Evolutionary conservation across 768 basidiomycete genomes (phyloP), one percentile per base, ranked within the genome.

Genomic region (Pleurotus platypus): DNA sequence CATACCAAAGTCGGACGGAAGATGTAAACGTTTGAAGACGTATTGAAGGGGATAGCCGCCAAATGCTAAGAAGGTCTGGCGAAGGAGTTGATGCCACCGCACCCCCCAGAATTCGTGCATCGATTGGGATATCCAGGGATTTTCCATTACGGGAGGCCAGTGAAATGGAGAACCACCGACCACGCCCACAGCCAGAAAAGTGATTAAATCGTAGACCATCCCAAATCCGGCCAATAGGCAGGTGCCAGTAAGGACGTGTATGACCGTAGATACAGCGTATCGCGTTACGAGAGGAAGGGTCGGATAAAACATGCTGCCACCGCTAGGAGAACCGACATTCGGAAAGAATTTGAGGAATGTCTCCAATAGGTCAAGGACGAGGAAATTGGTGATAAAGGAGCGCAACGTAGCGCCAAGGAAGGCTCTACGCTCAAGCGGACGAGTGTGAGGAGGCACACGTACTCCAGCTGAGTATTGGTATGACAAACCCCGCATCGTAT

Each of bases 11-110:
- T 81, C 70, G 1, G 88, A 88, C 0, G 76, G 81, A 9, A 90
- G 56, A 24, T 37, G 51, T 39, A 53, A 16, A 15, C n/a, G 5
- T 13, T 42, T 39, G 39, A 53, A 53, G 9, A 53, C 40, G 70
- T 74, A 77, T 57, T 73, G 68, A 15, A 86, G 84, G 2, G 83
- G 80, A 57, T 82, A 82, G 2, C 89, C 91, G 1, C 91, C 92
- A 46, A 79, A 81, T 11, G 89, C 75, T 45, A 90, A 70, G 68
- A 92, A 90, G 0, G 83, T 87, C 61, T 83, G 80, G 7, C 89
- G 79, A 39, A 93, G 75, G 4, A 84, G 64, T 65, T 92, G 89
- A 64, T 93, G 91, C 91, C 92, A 92, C 37, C 83, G 77, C 61
- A 75, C 80, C 0, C 85, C 76, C 92, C 91, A 93, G 60, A 92